phyloP scores from a whole-genome alignment of 768 basidiomycete genomes.

The Collybia nuda region DNA sequence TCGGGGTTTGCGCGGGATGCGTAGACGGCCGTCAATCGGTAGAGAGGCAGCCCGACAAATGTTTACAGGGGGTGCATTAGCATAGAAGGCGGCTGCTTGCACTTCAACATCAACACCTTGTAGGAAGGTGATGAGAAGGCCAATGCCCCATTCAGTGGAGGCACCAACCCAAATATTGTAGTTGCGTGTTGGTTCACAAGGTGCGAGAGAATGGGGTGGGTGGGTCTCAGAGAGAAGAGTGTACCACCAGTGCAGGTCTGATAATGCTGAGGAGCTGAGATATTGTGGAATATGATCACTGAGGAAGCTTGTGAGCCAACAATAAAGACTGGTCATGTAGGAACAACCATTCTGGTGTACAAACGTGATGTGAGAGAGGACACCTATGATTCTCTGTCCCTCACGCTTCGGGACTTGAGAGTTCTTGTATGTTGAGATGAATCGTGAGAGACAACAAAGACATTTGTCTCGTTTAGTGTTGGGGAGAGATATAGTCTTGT shows the following conservation, averaged over 20 bases:
- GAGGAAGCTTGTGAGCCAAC: not conserved
- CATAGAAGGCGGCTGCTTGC: not conserved
- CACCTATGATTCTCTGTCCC: conserved; percentile 3
- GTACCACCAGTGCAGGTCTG: conserved; percentile 4
- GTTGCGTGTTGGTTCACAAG: conserved; percentile 11
- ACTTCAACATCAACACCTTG: not conserved
- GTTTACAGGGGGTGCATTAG: not conserved
- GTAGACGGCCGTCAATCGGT: conserved; percentile 4
- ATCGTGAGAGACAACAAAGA: conserved; percentile 5
- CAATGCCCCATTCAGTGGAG: conserved; percentile 25
- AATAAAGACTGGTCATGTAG: conserved; percentile 7
- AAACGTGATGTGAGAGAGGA: conserved; percentile 23
- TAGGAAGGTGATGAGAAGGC: not conserved
- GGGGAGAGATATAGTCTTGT: conserved; percentile 20
- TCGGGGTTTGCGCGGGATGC: not conserved
- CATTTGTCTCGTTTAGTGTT: conserved; percentile 26
- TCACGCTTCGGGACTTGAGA: conserved; percentile 3
- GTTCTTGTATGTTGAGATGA: conserved; percentile 4
- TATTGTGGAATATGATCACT: conserved; percentile 2
- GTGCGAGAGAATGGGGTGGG: conserved; percentile 10
- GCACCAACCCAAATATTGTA: conserved; percentile 27
- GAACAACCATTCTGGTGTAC: conserved; percentile 18
- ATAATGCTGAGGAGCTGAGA: conserved; percentile 4
- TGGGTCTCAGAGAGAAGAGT: not conserved
- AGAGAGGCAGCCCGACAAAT: conserved; percentile 1